Conservation (phyloP, 2,329 filamentous ascomycete genomes). For the Pyrenochaeta sp. region DNA sequence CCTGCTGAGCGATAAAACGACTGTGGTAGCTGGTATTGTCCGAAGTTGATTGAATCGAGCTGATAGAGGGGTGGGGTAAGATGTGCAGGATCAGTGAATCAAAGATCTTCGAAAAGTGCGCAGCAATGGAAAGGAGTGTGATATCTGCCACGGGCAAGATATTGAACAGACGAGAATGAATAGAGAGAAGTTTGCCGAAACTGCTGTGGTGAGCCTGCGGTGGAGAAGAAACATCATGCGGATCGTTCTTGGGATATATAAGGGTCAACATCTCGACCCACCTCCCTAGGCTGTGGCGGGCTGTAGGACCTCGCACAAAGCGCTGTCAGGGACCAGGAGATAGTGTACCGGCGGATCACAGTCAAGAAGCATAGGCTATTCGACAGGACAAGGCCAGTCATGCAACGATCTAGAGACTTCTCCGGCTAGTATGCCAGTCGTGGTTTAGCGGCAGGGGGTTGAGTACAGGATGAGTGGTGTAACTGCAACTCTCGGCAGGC, state of each 20-base stretch:
- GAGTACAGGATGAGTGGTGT: conserved; percentile 30
- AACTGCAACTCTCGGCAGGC: conserved; percentile 35
- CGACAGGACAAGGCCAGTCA: conserved; percentile 30
- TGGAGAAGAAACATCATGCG: conserved; percentile 30
- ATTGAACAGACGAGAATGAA: conserved; percentile 27
- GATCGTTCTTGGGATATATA: conserved; percentile 33
- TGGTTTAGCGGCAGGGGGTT: conserved; percentile 33
- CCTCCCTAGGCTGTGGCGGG: conserved; percentile 27
- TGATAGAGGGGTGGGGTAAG: conserved; percentile 6
- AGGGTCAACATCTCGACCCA: conserved; percentile 13
- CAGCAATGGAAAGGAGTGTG: conserved; percentile 39
- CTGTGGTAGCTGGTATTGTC: conserved; percentile 22
- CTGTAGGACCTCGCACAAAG: conserved; percentile 24
- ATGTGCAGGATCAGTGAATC: conserved; percentile 20
- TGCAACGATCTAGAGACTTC: conserved; percentile 29
- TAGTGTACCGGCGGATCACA: conserved; percentile 38
- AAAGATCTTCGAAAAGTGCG: conserved; percentile 32
- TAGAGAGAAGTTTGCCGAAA: conserved; percentile 30
- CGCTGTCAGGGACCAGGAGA: conserved; percentile 23
- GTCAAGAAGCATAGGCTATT: conserved; percentile 34
- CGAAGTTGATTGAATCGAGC: conserved; percentile 10
- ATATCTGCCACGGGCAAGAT: conserved; percentile 50
- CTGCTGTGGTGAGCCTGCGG: conserved; percentile 33
- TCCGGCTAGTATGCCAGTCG: conserved; percentile 31
- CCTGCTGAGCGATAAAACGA: conserved; percentile 47